Evolutionary conservation across 2,329 filamentous ascomycete species (phyloP).

Genomic region (Penicillium sp.): DNA sequence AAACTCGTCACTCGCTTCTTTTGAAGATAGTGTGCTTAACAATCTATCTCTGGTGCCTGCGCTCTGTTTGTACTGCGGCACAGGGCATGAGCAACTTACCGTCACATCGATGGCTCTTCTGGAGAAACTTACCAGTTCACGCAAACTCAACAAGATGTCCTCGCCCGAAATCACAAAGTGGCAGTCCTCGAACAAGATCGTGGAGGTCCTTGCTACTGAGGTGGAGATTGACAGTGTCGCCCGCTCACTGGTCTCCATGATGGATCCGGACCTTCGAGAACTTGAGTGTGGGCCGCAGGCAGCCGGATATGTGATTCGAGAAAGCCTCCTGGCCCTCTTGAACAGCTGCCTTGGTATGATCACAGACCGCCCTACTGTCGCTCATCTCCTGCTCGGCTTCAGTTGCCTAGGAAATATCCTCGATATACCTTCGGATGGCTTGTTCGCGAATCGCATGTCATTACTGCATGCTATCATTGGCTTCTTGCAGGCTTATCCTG

Average conservation of each 20-base stretch:
- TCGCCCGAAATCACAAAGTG: constrained; percentile 62
- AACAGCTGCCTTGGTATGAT: constrained; percentile 75
- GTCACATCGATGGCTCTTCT: constrained; percentile 79
- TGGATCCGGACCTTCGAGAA: constrained; percentile 68
- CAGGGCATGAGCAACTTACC: constrained; percentile 78
- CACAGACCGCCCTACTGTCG: constrained; percentile 78
- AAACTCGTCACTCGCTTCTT: constrained; percentile 77
- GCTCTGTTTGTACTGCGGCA: constrained; percentile 82
- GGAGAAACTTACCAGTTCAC: constrained; percentile 81
- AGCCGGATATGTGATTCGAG: constrained; percentile 77
- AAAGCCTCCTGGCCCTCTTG: constrained; percentile 82
- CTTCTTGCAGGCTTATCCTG: constrained; percentile 70
- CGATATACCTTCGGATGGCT: constrained; percentile 65
- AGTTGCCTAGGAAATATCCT: constrained; percentile 71
- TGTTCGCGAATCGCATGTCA: constrained; percentile 72
- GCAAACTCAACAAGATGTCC: constrained; percentile 74
- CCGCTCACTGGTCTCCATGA: constrained; percentile 68
- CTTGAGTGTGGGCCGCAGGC: constrained; percentile 69
- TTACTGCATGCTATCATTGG: constrained; percentile 81
- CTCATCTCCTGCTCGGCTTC: constrained; percentile 89
- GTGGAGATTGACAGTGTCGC: constrained; percentile 80
- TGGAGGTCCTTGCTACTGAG: constrained; percentile 82
- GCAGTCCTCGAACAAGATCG: constrained; percentile 75
- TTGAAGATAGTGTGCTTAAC: constrained; percentile 87
- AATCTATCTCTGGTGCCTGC: constrained; percentile 78